Conservation (phyloP, 2,329 filamentous ascomycete species). For the Ophiognomonia clavigignenti-juglandacearum region DNA sequence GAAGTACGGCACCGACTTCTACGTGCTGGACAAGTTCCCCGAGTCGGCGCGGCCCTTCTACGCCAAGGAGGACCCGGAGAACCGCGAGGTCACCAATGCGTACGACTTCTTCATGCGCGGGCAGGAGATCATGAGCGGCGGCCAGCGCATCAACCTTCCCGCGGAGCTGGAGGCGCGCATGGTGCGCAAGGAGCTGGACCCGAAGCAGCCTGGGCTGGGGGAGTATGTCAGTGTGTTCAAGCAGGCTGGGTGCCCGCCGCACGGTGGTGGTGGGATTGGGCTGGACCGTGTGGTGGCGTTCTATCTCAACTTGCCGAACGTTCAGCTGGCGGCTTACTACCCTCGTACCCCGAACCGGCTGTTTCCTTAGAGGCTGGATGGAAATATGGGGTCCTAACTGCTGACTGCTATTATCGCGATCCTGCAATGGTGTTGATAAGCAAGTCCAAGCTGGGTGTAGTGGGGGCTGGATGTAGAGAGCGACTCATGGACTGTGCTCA, state of each 20-base stretch:
- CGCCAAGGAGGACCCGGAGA: constrained; percentile 70
- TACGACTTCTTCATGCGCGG: constrained; percentile 87
- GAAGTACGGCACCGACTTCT: constrained; percentile 94
- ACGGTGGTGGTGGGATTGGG: constrained; percentile 85
- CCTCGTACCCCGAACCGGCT: constrained; percentile 57
- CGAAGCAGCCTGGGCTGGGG: constrained; percentile 68
- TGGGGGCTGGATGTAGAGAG: no score
- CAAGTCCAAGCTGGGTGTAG: no score
- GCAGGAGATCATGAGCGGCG: constrained; percentile 88
- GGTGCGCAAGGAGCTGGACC: constrained; percentile 74
- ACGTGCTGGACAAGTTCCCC: constrained; percentile 95
- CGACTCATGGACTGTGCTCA: no score
- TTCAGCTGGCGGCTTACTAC: constrained; percentile 54
- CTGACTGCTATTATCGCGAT: no score
- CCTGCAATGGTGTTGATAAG: no score
- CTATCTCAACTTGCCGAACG: constrained; percentile 54
- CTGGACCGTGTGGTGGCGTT: constrained; percentile 78
- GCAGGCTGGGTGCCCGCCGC: constrained; percentile 80
- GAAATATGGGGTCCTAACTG: no score
- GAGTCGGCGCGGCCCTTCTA: constrained; percentile 86
- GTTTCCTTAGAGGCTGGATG: constrained; percentile 34
- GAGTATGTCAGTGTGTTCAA: constrained; percentile 83
- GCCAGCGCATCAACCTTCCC: constrained; percentile 84
- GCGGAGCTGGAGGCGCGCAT: constrained; percentile 73
- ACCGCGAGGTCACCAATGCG: constrained; percentile 61